Conservation (phyloP, 768 basidiomycete species). For the Termitomyces sp. region DNA sequence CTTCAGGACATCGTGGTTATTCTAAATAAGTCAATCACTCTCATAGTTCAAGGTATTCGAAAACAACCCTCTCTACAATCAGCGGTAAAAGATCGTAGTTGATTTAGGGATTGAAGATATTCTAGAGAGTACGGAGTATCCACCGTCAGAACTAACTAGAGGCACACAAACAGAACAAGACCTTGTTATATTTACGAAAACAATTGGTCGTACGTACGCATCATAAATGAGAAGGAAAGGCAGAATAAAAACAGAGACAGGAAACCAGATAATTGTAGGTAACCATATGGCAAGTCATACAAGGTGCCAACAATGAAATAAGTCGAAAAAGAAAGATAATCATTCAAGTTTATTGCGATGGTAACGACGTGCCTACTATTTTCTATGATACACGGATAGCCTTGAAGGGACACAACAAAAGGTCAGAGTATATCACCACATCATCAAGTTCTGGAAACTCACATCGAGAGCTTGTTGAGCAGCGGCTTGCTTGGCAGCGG, state of each 20-base stretch:
- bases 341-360: neutral
- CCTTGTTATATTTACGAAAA: too few relatives aligned
- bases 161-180: too few relatives aligned
- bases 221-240: too few relatives aligned
- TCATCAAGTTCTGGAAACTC: conserved; percentile 5
- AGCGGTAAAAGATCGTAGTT: neutral
- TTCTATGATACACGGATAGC: neutral
- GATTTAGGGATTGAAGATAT: neutral
- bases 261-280: neutral
- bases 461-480: conserved; percentile 38
- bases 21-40: neutral
- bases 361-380: neutral
- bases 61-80: neutral
- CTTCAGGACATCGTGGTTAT: neutral
- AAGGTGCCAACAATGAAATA: too few relatives aligned
- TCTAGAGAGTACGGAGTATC: neutral
- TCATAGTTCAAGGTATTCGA: neutral
- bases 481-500: conserved; percentile 42
- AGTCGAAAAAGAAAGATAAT: neutral
- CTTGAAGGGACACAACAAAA: neutral
- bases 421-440: neutral
- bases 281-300: neutral
- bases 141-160: neutral
- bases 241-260: neutral
- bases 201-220: too few relatives aligned